A percentile compares a stretch with the other conserved stretches of the same genome.
Conservation (phyloP, 257 asterid species). For the Solanum pinnatisectum region DNA sequence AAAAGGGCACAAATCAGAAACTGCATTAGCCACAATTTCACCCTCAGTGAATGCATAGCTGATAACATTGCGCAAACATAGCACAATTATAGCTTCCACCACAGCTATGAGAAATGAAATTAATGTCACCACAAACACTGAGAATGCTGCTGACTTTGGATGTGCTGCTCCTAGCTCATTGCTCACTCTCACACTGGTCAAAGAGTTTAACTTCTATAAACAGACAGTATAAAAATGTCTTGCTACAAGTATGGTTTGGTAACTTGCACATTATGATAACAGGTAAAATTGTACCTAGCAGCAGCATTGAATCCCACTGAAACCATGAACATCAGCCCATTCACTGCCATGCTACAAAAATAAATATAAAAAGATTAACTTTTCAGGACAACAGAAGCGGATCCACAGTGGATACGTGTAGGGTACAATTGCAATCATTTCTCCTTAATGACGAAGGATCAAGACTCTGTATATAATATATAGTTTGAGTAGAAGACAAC, state of each 20-base stretch:
- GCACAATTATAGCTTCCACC: not conserved
- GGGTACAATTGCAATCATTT: not conserved
- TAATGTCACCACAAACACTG: constrained; percentile 16
- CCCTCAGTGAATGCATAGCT: constrained; percentile 25
- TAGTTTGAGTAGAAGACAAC: not conserved
- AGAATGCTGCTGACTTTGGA: constrained; percentile 24
- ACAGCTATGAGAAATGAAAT: constrained; percentile 11
- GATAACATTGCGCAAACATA: constrained; percentile 6
- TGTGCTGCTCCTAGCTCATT: constrained; percentile 33
- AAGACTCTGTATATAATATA: not conserved
- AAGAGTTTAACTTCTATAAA: not conserved
- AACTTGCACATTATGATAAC: not conserved
- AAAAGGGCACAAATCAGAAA: constrained; percentile 18
- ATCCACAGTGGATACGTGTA: not conserved
- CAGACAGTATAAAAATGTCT: not conserved
- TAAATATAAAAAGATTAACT: not conserved
- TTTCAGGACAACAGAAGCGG: not conserved
- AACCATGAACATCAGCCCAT: constrained; percentile 23
- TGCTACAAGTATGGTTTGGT: not conserved
- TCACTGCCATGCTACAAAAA: constrained; percentile 20
- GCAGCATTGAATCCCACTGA: constrained; percentile 39
- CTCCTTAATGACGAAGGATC: not conserved
- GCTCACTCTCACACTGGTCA: constrained; percentile 29
- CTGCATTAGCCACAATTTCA: constrained; percentile 11
- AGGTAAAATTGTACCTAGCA: constrained; percentile 8